Evolutionary conservation across 2,329 filamentous ascomycete species (phyloP).

Genomic region (Thermothelomyces thermophilus): DNA sequence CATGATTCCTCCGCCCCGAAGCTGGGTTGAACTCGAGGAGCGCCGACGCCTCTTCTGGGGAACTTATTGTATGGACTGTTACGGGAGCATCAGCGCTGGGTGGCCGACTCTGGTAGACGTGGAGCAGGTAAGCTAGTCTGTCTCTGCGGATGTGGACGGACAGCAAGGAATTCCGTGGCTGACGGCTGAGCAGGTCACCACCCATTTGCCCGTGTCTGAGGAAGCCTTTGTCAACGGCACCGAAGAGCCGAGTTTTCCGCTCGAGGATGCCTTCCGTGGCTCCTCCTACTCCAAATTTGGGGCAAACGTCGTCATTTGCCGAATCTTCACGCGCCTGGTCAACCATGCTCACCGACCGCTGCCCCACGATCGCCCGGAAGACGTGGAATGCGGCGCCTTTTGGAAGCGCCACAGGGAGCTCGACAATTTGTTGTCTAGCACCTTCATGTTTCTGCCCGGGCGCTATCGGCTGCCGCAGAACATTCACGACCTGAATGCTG

Average conservation of each 20-base stretch:
- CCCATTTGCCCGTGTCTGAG: constrained; percentile 73
- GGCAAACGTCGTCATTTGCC: constrained; percentile 65
- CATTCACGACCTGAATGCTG: constrained; percentile 61
- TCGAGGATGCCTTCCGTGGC: constrained; percentile 59
- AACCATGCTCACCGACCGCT: constrained; percentile 70
- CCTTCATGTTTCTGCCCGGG: constrained; percentile 71
- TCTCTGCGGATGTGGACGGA: neutral
- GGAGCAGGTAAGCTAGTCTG: constrained; percentile 49
- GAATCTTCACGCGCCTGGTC: constrained; percentile 75
- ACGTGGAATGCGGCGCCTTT: constrained; percentile 68
- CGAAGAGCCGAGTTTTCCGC: constrained; percentile 53
- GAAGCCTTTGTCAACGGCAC: constrained; percentile 64
- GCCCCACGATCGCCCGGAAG: constrained; percentile 63
- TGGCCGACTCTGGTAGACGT: constrained; percentile 81
- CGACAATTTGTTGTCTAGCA: constrained; percentile 72
- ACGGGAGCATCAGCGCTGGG: constrained; percentile 80
- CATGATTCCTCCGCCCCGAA: constrained; percentile 62
- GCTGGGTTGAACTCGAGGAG: constrained; percentile 74
- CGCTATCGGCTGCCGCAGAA: constrained; percentile 65
- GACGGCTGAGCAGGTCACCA: constrained; percentile 43
- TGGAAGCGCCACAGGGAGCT: constrained; percentile 81
- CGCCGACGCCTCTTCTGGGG: constrained; percentile 82
- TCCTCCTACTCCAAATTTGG: constrained; percentile 63
- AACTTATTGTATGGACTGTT: constrained; percentile 73
- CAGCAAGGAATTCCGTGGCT: neutral